These are phyloP conservation scores for Septoria petroselini DNA, from an alignment of 2,329 filamentous ascomycete species.

Conservation along the genomic window DNA sequence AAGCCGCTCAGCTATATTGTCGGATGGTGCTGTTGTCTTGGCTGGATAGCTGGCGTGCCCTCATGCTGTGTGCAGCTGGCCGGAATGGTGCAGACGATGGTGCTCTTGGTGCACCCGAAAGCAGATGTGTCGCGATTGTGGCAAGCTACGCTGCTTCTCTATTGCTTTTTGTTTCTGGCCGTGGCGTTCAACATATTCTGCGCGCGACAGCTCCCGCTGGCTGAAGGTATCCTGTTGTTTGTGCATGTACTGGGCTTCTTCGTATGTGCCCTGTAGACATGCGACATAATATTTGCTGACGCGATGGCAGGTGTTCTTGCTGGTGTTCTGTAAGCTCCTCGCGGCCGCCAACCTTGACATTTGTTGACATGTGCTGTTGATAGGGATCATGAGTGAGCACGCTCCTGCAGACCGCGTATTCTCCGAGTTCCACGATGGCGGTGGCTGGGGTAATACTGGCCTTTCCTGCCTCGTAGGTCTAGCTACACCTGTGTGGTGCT, in stretches of 20 bases:
- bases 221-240: conserved; percentile 38
- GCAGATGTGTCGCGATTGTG: conserved; percentile 29
- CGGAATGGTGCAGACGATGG: conserved; percentile 35
- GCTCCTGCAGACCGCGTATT: conserved; percentile 35
- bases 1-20: conserved; percentile 48
- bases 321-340: conserved; percentile 34
- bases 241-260: conserved; percentile 48
- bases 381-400: conserved; percentile 33
- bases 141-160: conserved; percentile 36
- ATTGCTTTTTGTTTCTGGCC: conserved; percentile 34
- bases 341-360: neutral
- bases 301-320: conserved; percentile 35
- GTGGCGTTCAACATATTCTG: conserved; percentile 40
- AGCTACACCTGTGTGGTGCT: conserved; percentile 39
- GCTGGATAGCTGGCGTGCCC: conserved; percentile 37
- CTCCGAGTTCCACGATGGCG: conserved; percentile 41
- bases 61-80: conserved; percentile 33
- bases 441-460: conserved; percentile 44
- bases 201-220: conserved; percentile 36
- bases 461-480: conserved; percentile 46
- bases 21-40: conserved; percentile 42
- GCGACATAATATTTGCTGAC: neutral
- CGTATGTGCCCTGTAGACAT: conserved; percentile 10
- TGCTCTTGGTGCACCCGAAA: conserved; percentile 31
- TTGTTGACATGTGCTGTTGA: neutral